Percentiles rank a stretch among this genome's conserved stretches.
Evolutionary conservation across 768 basidiomycete species (phyloP).

Genomic region (Tylopilus vinaceipallidus): DNA sequence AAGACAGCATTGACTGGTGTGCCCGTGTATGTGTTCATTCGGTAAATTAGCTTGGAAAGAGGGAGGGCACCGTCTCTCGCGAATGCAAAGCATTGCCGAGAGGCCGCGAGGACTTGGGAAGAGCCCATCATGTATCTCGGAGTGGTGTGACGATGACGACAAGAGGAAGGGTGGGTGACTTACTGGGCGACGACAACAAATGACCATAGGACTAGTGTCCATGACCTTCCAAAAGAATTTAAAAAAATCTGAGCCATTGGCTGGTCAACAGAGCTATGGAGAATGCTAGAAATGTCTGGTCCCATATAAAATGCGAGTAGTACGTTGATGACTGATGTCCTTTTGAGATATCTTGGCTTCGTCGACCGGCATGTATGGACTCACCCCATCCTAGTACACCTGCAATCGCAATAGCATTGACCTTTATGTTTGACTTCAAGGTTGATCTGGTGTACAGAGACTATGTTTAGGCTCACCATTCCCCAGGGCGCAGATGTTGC

Average conservation of each 20-base stretch:
- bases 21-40: conserved; percentile 46
- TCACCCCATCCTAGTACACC: conserved; percentile 46
- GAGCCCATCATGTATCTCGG: conserved; percentile 46
- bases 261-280: conserved; percentile 32
- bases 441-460: neutral
- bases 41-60: conserved; percentile 49
- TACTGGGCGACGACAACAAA: conserved; percentile 49
- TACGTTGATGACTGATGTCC: conserved; percentile 44
- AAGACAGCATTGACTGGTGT: conserved; percentile 62
- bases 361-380: neutral
- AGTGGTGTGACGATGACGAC: neutral
- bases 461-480: conserved; percentile 36
- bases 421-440: conserved; percentile 11
- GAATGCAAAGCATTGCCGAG: conserved; percentile 55
- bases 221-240: conserved; percentile 39
- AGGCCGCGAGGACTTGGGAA: conserved; percentile 41
- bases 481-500: conserved; percentile 54
- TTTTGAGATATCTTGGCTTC: neutral
- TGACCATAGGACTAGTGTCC: conserved; percentile 49
- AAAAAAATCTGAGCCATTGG: conserved; percentile 43
- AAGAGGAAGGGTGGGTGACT: conserved; percentile 2
- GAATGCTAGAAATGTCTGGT: conserved; percentile 38
- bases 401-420: conserved; percentile 39
- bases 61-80: conserved; percentile 60
- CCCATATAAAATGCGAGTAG: conserved; percentile 58